A percentile compares a stretch with the other conserved stretches of the same genome.
phyloP scores from a whole-genome alignment of 306 rosid species.

The Cucurbita pepo region DNA sequence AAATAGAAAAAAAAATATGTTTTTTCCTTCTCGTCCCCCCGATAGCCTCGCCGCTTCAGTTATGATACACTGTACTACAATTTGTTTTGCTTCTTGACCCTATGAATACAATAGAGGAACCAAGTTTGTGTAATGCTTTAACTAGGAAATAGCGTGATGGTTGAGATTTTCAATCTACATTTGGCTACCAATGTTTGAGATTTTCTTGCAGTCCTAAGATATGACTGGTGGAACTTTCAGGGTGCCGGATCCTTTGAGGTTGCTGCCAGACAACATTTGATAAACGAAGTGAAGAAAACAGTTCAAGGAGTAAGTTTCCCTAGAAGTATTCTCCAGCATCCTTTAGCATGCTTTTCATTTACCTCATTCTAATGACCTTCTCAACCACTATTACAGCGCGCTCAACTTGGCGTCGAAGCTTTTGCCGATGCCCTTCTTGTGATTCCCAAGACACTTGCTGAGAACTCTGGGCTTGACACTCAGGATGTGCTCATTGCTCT shows the following conservation, averaged over 20 bases:
- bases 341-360: background rate
- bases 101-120: background rate
- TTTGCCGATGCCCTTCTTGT: slow-evolving; percentile 97
- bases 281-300: slow-evolving; percentile 81
- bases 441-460: slow-evolving; percentile 92
- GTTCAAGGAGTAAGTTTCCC: slow-evolving; percentile 72
- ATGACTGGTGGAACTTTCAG: slow-evolving; percentile 20
- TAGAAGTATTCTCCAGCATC: background rate
- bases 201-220: background rate
- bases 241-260: slow-evolving; percentile 99
- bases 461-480: slow-evolving; percentile 89
- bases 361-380: background rate
- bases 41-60: background rate
- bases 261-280: slow-evolving; percentile 76
- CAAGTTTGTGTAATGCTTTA: background rate
- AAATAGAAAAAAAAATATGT: background rate
- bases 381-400: slow-evolving; percentile 59
- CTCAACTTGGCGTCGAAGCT: slow-evolving; percentile 93
- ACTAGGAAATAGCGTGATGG: background rate
- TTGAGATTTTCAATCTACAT: background rate
- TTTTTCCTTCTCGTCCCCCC: background rate
- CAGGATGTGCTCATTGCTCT: slow-evolving; percentile 41
- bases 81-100: background rate
- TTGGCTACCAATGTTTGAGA: background rate
- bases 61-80: background rate